Conservation (phyloP, 2,329 filamentous ascomycete genomes). For the Ceratocystis harringtonii region DNA sequence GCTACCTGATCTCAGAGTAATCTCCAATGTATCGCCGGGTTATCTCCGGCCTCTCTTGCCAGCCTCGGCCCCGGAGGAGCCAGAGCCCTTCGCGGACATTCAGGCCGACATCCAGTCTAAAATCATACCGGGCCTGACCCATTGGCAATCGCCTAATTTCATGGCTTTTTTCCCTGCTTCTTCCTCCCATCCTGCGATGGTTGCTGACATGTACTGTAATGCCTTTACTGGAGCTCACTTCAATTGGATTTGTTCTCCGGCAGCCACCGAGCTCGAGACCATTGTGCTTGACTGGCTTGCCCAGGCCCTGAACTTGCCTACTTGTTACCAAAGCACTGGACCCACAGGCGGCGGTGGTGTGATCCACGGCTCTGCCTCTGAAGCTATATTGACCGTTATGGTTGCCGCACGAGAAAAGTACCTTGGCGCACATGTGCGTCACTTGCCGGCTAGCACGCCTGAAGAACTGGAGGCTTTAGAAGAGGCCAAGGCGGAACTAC, state of each 20-base stretch:
- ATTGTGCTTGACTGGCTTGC: constrained; percentile 87
- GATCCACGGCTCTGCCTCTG: constrained; percentile 83
- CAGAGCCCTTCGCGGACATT: constrained; percentile 63
- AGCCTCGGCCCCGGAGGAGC: constrained; percentile 43
- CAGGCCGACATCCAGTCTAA: constrained; percentile 69
- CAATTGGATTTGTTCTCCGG: constrained; percentile 93
- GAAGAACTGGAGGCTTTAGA: constrained; percentile 28
- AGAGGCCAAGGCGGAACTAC: constrained; percentile 53
- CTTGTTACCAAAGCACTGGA: constrained; percentile 52
- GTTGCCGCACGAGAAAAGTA: constrained; percentile 75
- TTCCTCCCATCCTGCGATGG: constrained; percentile 66
- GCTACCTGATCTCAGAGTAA: constrained; percentile 52
- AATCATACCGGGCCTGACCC: constrained; percentile 83
- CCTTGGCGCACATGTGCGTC: constrained; percentile 43
- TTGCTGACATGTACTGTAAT: constrained; percentile 83
- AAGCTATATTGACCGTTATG: constrained; percentile 75
- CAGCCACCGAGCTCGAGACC: constrained; percentile 85
- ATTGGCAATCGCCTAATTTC: constrained; percentile 91
- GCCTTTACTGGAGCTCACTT: constrained; percentile 84
- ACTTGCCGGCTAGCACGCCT: constrained; percentile 28
- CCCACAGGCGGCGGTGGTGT: constrained; percentile 60
- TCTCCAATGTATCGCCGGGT: constrained; percentile 67
- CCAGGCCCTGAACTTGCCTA: constrained; percentile 56
- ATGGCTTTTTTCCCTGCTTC: constrained; percentile 89
- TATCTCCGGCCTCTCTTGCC: constrained; percentile 75